Evolutionary conservation across 2,329 filamentous ascomycete genomes (phyloP), one percentile per base, ranked within the genome.

Genomic region (Fonsecaea nubica): DNA sequence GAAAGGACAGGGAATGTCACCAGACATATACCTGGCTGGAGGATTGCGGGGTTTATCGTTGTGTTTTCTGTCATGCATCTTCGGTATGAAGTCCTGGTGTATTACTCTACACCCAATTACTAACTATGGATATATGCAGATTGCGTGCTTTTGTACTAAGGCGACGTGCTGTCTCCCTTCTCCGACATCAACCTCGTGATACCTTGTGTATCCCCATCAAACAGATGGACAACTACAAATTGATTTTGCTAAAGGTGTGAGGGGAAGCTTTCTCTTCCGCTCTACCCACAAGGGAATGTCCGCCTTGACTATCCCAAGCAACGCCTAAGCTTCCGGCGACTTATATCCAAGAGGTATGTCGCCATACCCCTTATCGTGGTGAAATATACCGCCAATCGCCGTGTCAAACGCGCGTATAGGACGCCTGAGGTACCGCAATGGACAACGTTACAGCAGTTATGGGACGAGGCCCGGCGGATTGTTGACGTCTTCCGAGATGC

Each of bases 111-210:
- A 5, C 25, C 45, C 45, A 50, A 50, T 50, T 50, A 50, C 45
- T 50, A 50, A 50, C 45, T 21, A 50, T 10, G 18, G 21, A 25
- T 50, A 50, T 21, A 4, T 50, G 18, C 45, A 50, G 18, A 50
- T 50, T 25, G 45, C 45, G 45, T 50, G 45, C 45, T 50, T 45
- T 50, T 50, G 45, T 25, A 50, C 45, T 50, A 50, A 50, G 45
- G 45, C 45, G 45, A 50, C 45, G 45, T 50, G 45, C 45, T 50
- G 4, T 25, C 18, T 25, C 3, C 45, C 5, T 50, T 50, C 45
- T 42, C 45, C 45, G 21, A 21, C 45, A 25, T 12, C 45, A 25
- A 50, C 45, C 18, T 12, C 12, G 8, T 25, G 18, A 3, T 12
- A n/a, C 8, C 18, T 18, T 50, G 25, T 25, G 45, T 12, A 12